phyloP scores from a whole-genome alignment of 495 filamentous ascomycete genomes.

The Penicillium cosmopolitanum region DNA sequence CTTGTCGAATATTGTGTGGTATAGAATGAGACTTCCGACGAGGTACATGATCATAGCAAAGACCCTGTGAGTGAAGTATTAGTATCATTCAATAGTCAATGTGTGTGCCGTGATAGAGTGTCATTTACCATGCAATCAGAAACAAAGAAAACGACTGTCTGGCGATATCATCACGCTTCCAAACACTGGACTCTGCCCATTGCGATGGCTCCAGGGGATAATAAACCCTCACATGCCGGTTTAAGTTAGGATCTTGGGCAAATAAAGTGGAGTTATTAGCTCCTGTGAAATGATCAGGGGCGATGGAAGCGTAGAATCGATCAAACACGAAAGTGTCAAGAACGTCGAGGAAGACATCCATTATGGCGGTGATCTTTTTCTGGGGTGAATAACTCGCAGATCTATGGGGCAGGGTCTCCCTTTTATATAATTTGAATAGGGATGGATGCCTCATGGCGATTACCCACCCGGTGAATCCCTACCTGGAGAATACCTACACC shows the following conservation, averaged over 20 bases:
- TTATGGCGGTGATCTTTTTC: conserved; percentile 38
- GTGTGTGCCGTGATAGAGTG: neutral
- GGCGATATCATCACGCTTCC: conserved; percentile 66
- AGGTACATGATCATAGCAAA: conserved; percentile 73
- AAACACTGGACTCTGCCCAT: conserved; percentile 69
- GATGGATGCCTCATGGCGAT: conserved; percentile 10
- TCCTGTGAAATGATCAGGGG: conserved; percentile 52
- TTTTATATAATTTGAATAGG: conserved; percentile 8
- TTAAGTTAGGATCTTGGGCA: conserved; percentile 13
- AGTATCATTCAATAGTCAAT: neutral
- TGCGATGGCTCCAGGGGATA: conserved; percentile 61
- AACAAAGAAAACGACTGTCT: conserved; percentile 69
- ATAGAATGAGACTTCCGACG: conserved; percentile 71
- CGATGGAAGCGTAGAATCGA: conserved; percentile 63
- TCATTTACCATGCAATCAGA: conserved; percentile 68
- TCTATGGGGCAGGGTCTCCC: neutral
- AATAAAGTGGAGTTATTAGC: conserved; percentile 21
- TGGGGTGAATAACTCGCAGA: neutral
- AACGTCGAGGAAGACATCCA: conserved; percentile 80
- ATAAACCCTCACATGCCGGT: conserved; percentile 54
- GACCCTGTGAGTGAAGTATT: conserved; percentile 49
- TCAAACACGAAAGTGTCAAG: conserved; percentile 74
- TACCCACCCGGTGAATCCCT: conserved; percentile 14
- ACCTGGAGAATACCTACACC: conserved; percentile 7
- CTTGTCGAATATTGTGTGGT: conserved; percentile 89